Evolutionary conservation across 805 yeast species (phyloP).

Genomic region (Saturnispora bothae): DNA sequence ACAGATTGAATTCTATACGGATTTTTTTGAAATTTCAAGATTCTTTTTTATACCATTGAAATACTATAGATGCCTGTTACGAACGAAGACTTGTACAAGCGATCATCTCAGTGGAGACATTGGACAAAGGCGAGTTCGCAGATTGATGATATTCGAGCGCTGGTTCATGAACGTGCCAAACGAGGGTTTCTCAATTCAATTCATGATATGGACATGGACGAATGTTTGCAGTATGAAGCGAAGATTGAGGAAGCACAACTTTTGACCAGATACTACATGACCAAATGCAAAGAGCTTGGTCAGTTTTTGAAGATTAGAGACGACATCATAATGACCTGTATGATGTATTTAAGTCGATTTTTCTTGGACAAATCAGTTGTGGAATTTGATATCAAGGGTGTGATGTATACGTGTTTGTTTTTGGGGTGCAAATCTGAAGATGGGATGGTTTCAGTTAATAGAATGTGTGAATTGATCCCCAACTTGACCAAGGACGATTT

Average conservation of each 20-base stretch:
- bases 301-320: slow-evolving; percentile 73
- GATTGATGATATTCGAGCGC: slow-evolving; percentile 37
- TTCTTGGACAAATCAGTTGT: slow-evolving; percentile 71
- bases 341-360: slow-evolving; percentile 71
- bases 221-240: slow-evolving; percentile 32
- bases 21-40: too few species aligned
- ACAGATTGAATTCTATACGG: too few species aligned
- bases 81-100: slow-evolving; percentile 79
- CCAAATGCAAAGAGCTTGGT: slow-evolving; percentile 60
- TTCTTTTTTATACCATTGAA: too few species aligned
- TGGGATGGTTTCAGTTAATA: slow-evolving; percentile 73
- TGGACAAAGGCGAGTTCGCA: slow-evolving; percentile 75
- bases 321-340: slow-evolving; percentile 80
- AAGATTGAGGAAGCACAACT: slow-evolving; percentile 59
- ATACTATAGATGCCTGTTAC: slow-evolving; percentile 37
- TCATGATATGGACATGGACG: slow-evolving; percentile 15
- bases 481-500: slow-evolving; percentile 59
- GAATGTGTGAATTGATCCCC: slow-evolving; percentile 62
- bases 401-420: slow-evolving; percentile 73
- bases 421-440: slow-evolving; percentile 91
- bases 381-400: slow-evolving; percentile 79
- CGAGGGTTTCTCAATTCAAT: slow-evolving; percentile 12
- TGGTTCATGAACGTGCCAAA: slow-evolving; percentile 48
- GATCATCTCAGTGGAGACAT: slow-evolving; percentile 69
- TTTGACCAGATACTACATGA: slow-evolving; percentile 61